Evolutionary conservation across 1,284 basidiomycete genomes (phyloP).

Genomic region (Cutaneotrichosporon cutaneum): DNA sequence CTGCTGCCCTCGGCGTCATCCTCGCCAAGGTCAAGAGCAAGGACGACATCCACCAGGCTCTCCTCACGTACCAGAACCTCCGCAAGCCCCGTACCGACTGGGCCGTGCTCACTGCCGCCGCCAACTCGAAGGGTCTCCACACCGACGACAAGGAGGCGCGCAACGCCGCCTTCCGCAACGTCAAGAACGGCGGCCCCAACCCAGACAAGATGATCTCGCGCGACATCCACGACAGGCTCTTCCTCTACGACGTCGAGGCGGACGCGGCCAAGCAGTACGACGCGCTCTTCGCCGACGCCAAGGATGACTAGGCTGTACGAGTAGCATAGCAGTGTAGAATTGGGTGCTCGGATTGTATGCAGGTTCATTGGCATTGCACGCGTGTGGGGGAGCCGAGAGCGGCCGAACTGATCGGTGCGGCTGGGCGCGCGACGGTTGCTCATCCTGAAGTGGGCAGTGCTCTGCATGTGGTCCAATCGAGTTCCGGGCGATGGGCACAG

Average conservation of each 20-base stretch:
- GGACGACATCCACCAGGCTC: slow-evolving; percentile 44
- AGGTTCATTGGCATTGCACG: slow-evolving; percentile 6
- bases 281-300: slow-evolving; percentile 13
- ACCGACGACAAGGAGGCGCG: slow-evolving; percentile 36
- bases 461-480: no score
- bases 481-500: no score
- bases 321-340: not conserved
- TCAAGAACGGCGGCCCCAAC: slow-evolving; percentile 30
- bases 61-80: slow-evolving; percentile 47
- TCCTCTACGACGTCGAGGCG: slow-evolving; percentile 30
- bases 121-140: slow-evolving; percentile 49
- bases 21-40: slow-evolving; percentile 41
- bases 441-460: no score
- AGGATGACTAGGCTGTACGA: not conserved
- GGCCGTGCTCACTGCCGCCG: slow-evolving; percentile 45
- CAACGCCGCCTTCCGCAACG: slow-evolving; percentile 31
- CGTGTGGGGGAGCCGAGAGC: no score
- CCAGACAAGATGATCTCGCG: slow-evolving; percentile 56
- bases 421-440: no score
- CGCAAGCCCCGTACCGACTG: slow-evolving; percentile 51
- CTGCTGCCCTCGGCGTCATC: slow-evolving; percentile 46
- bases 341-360: slow-evolving; percentile 5
- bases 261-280: slow-evolving; percentile 33
- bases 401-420: no score
- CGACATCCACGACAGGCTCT: slow-evolving; percentile 34